phyloP scores from a whole-genome alignment of 73 alveolate species.

The Paramecium primaurelia region DNA sequence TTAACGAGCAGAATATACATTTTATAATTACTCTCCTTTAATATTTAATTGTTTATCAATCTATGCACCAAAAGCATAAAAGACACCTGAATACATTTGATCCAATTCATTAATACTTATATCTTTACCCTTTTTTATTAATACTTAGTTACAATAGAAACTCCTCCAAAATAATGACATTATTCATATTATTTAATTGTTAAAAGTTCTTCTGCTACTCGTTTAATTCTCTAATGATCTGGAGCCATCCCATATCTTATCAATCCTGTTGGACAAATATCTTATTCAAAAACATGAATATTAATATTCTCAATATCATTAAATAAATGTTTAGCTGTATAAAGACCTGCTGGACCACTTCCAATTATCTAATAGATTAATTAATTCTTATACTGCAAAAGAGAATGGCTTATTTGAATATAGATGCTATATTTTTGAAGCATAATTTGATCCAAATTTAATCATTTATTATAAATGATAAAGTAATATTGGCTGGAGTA shows the following conservation, averaged over 20 bases:
- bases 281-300: constrained; percentile 79
- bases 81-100: constrained; percentile 72
- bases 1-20: constrained; percentile 65
- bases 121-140: constrained; percentile 60
- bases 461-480: constrained; percentile 3
- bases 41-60: constrained; percentile 62
- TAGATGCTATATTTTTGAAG: background rate
- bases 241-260: constrained; percentile 92
- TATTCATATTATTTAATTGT: constrained; percentile 54
- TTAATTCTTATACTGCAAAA: background rate
- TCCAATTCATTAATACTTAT: constrained; percentile 50
- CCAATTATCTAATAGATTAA: constrained; percentile 66
- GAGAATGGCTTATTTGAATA: background rate
- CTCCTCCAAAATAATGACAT: constrained; percentile 78
- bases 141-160: constrained; percentile 51
- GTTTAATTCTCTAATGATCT: constrained; percentile 79
- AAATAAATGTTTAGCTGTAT: constrained; percentile 69
- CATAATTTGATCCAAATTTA: constrained; percentile 20
- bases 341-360: constrained; percentile 91
- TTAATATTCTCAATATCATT: constrained; percentile 59
- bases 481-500: constrained; percentile 20
- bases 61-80: constrained; percentile 81
- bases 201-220: constrained; percentile 69
- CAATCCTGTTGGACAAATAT: constrained; percentile 81
- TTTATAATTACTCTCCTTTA: constrained; percentile 34